Evolutionary conservation across 2,329 filamentous ascomycete genomes (phyloP), one percentile per base, ranked within the genome.

Genomic region (Raffaelea arxii): DNA sequence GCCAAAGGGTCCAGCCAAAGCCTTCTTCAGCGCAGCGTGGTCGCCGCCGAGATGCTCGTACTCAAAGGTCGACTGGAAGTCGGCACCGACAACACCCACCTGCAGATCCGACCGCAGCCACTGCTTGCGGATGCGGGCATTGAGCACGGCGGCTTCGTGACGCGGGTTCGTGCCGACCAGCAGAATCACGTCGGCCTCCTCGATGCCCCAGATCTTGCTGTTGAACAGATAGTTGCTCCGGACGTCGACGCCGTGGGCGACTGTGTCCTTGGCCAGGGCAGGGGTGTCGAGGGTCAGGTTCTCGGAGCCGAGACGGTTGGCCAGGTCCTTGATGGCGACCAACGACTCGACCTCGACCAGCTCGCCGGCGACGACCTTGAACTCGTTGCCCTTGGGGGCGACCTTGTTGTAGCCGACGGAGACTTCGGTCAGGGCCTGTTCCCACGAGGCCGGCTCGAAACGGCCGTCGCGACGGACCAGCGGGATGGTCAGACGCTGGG

Each of bases 171-270:
- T 96, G 55, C 91, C 92, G 53, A 98, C 79, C 49, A 98, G 81
- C 46, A 98, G 82, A 50, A 98, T 87, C 57, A 77, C 80, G 67
- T 97, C 92, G 18, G 91, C 88, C 61, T 95, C 86, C 68, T 98
- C 92, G 32, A 97, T 86, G 59, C 89, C 92, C 64, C 80, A 84
- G 61, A 98, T 94, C 65, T 77, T 87, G 32, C 90, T 95, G 77
- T 98, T 98, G 77, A 98, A 96, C 39, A 88, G 75, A 68, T 94
- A 98, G 72, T 92, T 98, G 49, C 89, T 86, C 54, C 91, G 86
- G 49, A 97, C 78, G 59, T 98, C 92, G 52, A 96, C 71, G 65
- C 92, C 92, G 67, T 98, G 92, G 30, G 91, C 86, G 52, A 96
- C 71, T 14, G 92, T 92, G 54, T 82, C 73, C 66, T 77, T 84